phyloP scores from a whole-genome alignment of 2,329 filamentous ascomycete species.

The Akanthomyces muscarius region DNA sequence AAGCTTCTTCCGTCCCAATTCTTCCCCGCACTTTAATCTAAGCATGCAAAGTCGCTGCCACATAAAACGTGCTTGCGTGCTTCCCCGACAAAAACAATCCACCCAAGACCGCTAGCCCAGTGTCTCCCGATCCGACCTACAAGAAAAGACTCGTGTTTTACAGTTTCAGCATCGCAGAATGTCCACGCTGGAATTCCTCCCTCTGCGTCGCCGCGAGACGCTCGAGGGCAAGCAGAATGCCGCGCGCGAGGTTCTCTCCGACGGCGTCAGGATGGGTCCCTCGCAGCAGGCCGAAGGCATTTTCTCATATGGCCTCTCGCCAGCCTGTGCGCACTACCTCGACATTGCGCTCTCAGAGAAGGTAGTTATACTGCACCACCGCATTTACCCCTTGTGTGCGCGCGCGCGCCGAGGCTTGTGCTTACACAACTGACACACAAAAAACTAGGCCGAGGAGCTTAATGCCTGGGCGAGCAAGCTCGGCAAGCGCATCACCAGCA shows the following conservation, averaged over 20 bases:
- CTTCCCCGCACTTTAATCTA: conserved; percentile 10
- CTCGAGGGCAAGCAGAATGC: conserved; percentile 12
- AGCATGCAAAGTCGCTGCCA: not conserved
- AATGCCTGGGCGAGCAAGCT: not conserved
- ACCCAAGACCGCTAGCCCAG: not conserved
- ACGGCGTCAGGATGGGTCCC: not conserved
- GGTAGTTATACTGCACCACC: not conserved
- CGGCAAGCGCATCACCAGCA: conserved; percentile 10
- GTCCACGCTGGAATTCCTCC: not conserved
- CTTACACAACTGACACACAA: not conserved
- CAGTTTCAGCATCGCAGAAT: not conserved
- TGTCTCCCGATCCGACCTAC: not conserved
- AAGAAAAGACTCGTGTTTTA: not conserved
- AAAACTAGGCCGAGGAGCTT: not conserved
- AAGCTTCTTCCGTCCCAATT: conserved; percentile 3
- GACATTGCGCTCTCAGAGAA: conserved; percentile 12
- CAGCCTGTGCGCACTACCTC: conserved; percentile 7
- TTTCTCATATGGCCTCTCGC: not conserved
- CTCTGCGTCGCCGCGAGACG: conserved; percentile 1
- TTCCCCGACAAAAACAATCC: not conserved
- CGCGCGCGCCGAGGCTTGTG: no score
- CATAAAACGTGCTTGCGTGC: not conserved
- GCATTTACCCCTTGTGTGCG: no score
- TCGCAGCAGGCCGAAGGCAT: conserved; percentile 3
- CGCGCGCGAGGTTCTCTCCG: conserved; percentile 4